Percentiles rank a stretch among this genome's conserved stretches.
phyloP scores from a whole-genome alignment of 345 rosid species.

The Isatis tinctoria region DNA sequence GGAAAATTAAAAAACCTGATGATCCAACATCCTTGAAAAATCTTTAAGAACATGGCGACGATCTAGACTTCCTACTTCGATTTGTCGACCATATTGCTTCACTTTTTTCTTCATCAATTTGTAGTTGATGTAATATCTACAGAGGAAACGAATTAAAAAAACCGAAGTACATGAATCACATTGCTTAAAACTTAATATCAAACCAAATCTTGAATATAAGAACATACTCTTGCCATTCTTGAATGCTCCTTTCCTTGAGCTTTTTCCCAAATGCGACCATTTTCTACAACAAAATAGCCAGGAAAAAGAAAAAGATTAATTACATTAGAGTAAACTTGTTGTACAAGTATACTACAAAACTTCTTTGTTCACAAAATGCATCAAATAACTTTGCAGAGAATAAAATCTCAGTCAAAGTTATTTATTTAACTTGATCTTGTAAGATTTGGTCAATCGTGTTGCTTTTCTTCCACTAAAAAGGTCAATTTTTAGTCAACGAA shows the following conservation, averaged over 20 bases:
- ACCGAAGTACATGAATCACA: background rate
- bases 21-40: conserved; percentile 93
- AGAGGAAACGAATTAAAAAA: background rate
- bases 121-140: conserved; percentile 84
- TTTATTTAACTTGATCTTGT: background rate
- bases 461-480: background rate
- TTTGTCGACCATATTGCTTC: conserved; percentile 69
- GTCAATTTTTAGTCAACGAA: background rate
- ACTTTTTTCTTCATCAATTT: conserved; percentile 95
- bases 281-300: conserved; percentile 18
- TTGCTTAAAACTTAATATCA: background rate
- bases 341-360: background rate
- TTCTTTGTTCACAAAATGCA: background rate
- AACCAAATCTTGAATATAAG: background rate
- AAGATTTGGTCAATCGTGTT: background rate
- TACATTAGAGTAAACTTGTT: background rate
- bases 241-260: conserved; percentile 30
- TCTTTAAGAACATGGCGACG: conserved; percentile 88
- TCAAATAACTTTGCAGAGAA: background rate
- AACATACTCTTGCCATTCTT: conserved; percentile 87
- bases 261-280: conserved; percentile 34
- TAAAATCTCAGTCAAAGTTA: background rate
- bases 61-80: conserved; percentile 66
- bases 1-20: conserved; percentile 42
- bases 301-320: background rate